phyloP scores from a whole-genome alignment of 179 eudicot genomes.

The Pouteria campechiana region DNA sequence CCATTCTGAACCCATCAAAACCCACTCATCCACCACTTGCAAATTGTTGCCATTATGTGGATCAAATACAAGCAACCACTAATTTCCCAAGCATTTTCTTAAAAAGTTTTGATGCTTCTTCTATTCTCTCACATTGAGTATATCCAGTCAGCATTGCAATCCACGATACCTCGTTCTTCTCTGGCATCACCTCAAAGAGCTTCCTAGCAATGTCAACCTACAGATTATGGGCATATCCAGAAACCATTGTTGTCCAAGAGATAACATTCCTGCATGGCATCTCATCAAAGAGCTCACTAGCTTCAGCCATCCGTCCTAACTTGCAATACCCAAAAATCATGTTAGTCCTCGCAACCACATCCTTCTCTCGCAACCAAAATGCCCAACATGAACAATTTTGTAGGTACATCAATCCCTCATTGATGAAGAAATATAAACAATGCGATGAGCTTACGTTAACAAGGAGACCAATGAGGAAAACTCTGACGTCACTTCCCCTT shows the following conservation, averaged over 20 bases:
- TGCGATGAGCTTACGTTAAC: conserved; percentile 41
- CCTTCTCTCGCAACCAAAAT: conserved; percentile 52
- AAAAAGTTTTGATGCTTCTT: conserved; percentile 47
- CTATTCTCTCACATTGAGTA: conserved; percentile 37
- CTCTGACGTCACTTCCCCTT: conserved; percentile 58
- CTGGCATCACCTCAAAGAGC: conserved; percentile 74
- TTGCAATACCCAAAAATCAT: conserved; percentile 53
- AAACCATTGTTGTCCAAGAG: conserved; percentile 58
- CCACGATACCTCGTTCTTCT: conserved; percentile 62
- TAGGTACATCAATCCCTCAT: no score
- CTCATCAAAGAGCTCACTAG: conserved; percentile 46
- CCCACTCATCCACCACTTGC: no score
- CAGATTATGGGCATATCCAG: conserved; percentile 39
- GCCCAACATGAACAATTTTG: no score
- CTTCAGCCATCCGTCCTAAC: conserved; percentile 41
- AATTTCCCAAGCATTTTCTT: conserved; percentile 38
- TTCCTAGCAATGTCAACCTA: conserved; percentile 55
- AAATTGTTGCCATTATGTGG: no score
- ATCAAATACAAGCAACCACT: conserved; percentile 33
- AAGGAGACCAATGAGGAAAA: conserved; percentile 91
- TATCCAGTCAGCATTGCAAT: conserved; percentile 63
- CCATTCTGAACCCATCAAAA: no score
- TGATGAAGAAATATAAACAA: no score
- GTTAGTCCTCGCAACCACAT: conserved; percentile 50
- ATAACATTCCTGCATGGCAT: conserved; percentile 39